These are phyloP conservation scores for Herpotrichia juniperi DNA, from an alignment of 2,329 filamentous ascomycete species.

Conservation along the genomic window DNA sequence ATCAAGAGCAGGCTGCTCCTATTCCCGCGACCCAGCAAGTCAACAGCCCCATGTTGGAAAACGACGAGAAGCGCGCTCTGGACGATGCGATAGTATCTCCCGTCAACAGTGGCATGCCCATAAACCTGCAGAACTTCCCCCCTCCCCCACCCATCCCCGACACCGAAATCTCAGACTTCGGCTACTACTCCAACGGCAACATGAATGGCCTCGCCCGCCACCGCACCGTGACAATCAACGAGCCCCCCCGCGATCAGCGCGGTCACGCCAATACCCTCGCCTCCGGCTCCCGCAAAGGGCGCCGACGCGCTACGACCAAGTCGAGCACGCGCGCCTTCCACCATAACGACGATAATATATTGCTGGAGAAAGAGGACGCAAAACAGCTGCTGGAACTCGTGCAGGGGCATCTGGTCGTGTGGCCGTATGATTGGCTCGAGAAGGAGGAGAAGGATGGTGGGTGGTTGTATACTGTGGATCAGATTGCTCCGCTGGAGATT, in stretches of 20 bases:
- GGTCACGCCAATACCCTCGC: slow-evolving; percentile 19
- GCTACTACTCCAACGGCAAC: slow-evolving; percentile 9
- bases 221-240: slow-evolving; percentile 45
- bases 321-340: slow-evolving; percentile 68
- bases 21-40: slow-evolving; percentile 10
- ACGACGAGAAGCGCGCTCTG: slow-evolving; percentile 41
- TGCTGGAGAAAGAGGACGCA: slow-evolving; percentile 76
- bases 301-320: slow-evolving; percentile 73
- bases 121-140: slow-evolving; percentile 37
- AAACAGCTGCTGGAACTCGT: slow-evolving; percentile 81
- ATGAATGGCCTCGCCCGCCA: slow-evolving; percentile 21
- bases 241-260: slow-evolving; percentile 24
- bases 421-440: slow-evolving; percentile 88
- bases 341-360: slow-evolving; percentile 67
- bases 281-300: slow-evolving; percentile 62
- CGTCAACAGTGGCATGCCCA: slow-evolving; percentile 26
- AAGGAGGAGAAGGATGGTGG: slow-evolving; percentile 92
- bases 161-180: slow-evolving; percentile 15
- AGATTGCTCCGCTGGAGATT: slow-evolving; percentile 94
- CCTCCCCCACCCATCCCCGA: slow-evolving; percentile 41
- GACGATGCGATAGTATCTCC: slow-evolving; percentile 40
- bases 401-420: slow-evolving; percentile 87
- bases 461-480: slow-evolving; percentile 96
- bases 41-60: slow-evolving; percentile 16
- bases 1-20: slow-evolving; percentile 41